A percentile compares a stretch with the other conserved stretches of the same genome.
These are phyloP conservation scores for Mariannaea elegans DNA, from an alignment of 2,329 filamentous ascomycete species.

Conservation along the genomic window DNA sequence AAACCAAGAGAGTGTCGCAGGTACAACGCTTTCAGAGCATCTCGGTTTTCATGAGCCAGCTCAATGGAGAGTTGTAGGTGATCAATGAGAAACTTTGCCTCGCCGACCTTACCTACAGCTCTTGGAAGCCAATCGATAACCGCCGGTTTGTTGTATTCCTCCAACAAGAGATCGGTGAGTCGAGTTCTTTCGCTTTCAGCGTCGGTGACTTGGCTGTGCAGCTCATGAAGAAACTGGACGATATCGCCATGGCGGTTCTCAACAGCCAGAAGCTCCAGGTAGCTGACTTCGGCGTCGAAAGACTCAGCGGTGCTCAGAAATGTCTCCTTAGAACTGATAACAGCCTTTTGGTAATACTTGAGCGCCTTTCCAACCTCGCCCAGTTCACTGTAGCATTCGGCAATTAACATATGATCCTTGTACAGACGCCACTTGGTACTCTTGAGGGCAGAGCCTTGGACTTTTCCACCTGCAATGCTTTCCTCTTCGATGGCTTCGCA, in stretches of 20 bases:
- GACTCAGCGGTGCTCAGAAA: slow-evolving; percentile 41
- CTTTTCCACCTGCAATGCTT: slow-evolving; percentile 37
- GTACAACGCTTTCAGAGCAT: slow-evolving; percentile 49
- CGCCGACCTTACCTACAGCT: slow-evolving; percentile 47
- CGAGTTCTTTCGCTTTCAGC: slow-evolving; percentile 38
- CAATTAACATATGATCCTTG: slow-evolving; percentile 51
- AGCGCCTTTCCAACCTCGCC: slow-evolving; percentile 45
- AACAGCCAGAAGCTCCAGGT: slow-evolving; percentile 47
- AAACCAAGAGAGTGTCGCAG: slow-evolving; percentile 49
- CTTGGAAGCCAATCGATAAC: slow-evolving; percentile 53
- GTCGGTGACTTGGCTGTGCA: slow-evolving; percentile 41
- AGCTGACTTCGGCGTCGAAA: slow-evolving; percentile 50
- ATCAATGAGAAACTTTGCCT: slow-evolving; percentile 42
- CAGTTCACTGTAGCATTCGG: slow-evolving; percentile 47
- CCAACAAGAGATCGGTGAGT: slow-evolving; percentile 48
- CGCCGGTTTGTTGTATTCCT: slow-evolving; percentile 44
- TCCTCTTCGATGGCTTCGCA: slow-evolving; percentile 49
- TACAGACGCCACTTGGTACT: slow-evolving; percentile 51
- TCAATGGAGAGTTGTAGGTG: slow-evolving; percentile 45
- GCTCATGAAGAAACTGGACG: slow-evolving; percentile 46
- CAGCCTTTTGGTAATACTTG: slow-evolving; percentile 49
- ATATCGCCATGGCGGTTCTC: slow-evolving; percentile 49
- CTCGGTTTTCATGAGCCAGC: slow-evolving; percentile 45
- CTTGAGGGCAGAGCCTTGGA: slow-evolving; percentile 35
- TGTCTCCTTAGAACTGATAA: slow-evolving; percentile 40